Conservation (phyloP, 148 eudicot species). For the Rhododendron williamsianum region DNA sequence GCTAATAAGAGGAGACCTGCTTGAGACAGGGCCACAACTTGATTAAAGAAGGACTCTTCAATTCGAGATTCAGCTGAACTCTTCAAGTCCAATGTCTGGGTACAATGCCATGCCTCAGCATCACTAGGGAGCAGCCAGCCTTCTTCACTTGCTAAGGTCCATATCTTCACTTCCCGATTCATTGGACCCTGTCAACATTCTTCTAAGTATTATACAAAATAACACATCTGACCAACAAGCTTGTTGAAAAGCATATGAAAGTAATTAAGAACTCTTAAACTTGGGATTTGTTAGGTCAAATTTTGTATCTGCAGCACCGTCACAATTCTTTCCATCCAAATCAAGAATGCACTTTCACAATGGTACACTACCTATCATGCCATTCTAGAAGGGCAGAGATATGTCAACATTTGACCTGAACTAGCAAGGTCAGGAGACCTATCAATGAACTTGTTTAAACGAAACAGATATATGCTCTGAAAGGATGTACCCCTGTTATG, state of each 20-base stretch:
- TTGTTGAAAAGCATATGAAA: background rate
- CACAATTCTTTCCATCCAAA: background rate
- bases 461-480: background rate
- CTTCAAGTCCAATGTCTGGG: slow-evolving; percentile 77
- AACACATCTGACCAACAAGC: background rate
- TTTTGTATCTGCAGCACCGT: background rate
- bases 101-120: slow-evolving; percentile 88
- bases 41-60: slow-evolving; percentile 90
- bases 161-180: slow-evolving; percentile 83
- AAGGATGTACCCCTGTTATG: slow-evolving; percentile 69
- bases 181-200: slow-evolving; percentile 58
- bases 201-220: background rate
- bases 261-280: background rate
- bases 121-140: slow-evolving; percentile 99
- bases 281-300: background rate
- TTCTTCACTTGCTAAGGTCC: slow-evolving; percentile 92
- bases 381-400: background rate
- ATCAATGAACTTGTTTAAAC: slow-evolving; percentile 3
- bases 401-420: slow-evolving; percentile 3
- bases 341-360: slow-evolving; percentile 1
- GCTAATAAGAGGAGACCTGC: slow-evolving; percentile 87
- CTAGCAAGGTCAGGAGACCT: background rate
- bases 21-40: slow-evolving; percentile 79
- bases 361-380: background rate
- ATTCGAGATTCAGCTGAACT: slow-evolving; percentile 58